These are phyloP conservation scores for Herpetospermum pedunculosum DNA, from an alignment of 306 rosid genomes.

Conservation along the genomic window DNA sequence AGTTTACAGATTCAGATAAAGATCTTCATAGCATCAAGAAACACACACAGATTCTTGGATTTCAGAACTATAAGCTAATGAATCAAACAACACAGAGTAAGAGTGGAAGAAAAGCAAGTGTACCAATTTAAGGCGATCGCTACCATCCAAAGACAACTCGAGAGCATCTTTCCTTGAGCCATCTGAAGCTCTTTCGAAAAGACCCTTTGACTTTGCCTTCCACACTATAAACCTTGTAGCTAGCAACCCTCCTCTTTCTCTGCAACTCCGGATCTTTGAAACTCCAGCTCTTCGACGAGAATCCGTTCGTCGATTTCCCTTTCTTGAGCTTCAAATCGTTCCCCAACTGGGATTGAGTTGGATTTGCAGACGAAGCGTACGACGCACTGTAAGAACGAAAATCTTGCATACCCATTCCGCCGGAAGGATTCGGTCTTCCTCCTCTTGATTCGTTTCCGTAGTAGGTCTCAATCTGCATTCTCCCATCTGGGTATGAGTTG, in stretches of 20 bases:
- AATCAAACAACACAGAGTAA: not conserved
- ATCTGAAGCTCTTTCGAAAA: slow-evolving; percentile 64
- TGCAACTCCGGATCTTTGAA: slow-evolving; percentile 77
- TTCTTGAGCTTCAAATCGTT: slow-evolving; percentile 56
- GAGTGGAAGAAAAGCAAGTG: not conserved
- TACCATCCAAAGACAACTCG: slow-evolving; percentile 72
- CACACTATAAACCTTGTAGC: slow-evolving; percentile 77
- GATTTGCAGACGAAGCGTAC: slow-evolving; percentile 56
- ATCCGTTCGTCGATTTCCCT: slow-evolving; percentile 60
- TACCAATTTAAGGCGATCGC: slow-evolving; percentile 9
- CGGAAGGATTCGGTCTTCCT: slow-evolving; percentile 2
- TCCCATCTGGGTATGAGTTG: slow-evolving; percentile 55
- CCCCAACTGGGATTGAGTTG: slow-evolving; percentile 31
- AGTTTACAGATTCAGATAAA: not conserved
- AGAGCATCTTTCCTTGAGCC: slow-evolving; percentile 71
- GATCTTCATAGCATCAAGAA: not conserved
- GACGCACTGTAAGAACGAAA: slow-evolving; percentile 77
- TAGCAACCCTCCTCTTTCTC: slow-evolving; percentile 88
- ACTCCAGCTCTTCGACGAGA: slow-evolving; percentile 57
- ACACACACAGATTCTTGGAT: not conserved
- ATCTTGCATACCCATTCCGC: slow-evolving; percentile 49
- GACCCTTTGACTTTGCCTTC: slow-evolving; percentile 90
- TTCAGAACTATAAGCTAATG: not conserved
- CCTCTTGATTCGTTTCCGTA: slow-evolving; percentile 17
- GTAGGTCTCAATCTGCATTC: slow-evolving; percentile 54